Evolutionary conservation across 148 eudicot genomes (phyloP), one percentile per base, ranked within the genome.

Genomic region (Selenicereus undatus): DNA sequence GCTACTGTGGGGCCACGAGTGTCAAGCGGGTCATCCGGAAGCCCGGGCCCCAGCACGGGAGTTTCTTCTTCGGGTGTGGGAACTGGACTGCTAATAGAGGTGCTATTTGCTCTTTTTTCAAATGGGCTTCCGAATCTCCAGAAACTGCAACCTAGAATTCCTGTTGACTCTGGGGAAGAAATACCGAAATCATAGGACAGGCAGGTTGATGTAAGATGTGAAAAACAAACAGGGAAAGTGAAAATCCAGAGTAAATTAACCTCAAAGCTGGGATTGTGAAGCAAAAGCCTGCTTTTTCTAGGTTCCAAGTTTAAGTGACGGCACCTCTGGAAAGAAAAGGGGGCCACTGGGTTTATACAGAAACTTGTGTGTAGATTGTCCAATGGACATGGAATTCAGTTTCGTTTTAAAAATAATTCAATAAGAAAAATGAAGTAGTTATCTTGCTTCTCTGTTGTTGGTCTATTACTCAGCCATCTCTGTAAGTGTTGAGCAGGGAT

Each of bases 41-140:
- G 76, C 94, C 97, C 2, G 98, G 97, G 64, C 91, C 94, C 2
- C 88, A 82, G 76, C 90, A 87, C 71, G 93, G 95, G 29, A 90
- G 89, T 80, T 74, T 82, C 81, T 95, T 95, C 89, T 93, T 91
- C 42, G 92, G 96, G 51, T 95, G 98, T 73, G 98, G 98, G 81
- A 89, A 93, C 78, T 91, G 91, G 91, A 90, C 97, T 80, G 87
- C 90, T 75, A 85, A 88, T 51, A 84, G 91, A 84, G 98, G 98
- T 66, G 87, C 97, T 42, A 88, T 72, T 52, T 95, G 98, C 87
- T 83, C 80, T 7, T 95, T 82, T 83, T 89, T 90, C 83, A 90
- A 85, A 88, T 95, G 98, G 98, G 89, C 84, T 29, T 54, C 85
- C 76, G 86, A 86, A 4, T 76, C 80, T 42, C 65, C 65, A 8